Evolutionary conservation across 1,139 yeast genomes (phyloP).

Genomic region (Geotrichum carabidarum): DNA sequence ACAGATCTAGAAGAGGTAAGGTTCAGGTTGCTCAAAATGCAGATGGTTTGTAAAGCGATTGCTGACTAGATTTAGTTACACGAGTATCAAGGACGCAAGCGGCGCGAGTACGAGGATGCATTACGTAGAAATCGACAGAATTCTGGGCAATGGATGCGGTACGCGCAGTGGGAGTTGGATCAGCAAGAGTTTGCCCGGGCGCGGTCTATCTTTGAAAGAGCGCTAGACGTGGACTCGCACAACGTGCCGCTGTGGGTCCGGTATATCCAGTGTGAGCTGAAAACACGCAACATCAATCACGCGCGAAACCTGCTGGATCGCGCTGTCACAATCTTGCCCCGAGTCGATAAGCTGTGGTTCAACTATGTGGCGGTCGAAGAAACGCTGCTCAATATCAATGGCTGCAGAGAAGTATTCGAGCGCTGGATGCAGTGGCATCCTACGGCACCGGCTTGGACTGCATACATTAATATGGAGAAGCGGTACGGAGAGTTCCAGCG

Average conservation of each 20-base stretch:
- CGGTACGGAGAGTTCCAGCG: constrained; percentile 56
- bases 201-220: constrained; percentile 83
- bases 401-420: constrained; percentile 63
- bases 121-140: constrained; percentile 75
- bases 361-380: constrained; percentile 74
- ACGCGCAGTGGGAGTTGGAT: constrained; percentile 81
- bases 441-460: constrained; percentile 62
- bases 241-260: constrained; percentile 82
- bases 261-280: constrained; percentile 73
- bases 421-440: constrained; percentile 72
- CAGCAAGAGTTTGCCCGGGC: constrained; percentile 75
- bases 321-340: constrained; percentile 67
- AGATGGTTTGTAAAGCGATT: background rate
- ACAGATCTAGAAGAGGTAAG: constrained; percentile 65
- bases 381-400: constrained; percentile 57
- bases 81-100: constrained; percentile 66
- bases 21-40: background rate
- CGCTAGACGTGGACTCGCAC: constrained; percentile 67
- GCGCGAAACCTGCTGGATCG: constrained; percentile 82
- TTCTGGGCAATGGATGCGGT: constrained; percentile 84
- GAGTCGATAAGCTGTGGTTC: constrained; percentile 83
- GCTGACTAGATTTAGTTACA: constrained; percentile 38
- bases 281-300: constrained; percentile 70
- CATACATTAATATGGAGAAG: constrained; percentile 66
- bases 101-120: constrained; percentile 82